Percentiles rank a stretch among this genome's conserved stretches.
Evolutionary conservation across 2,329 filamentous ascomycete genomes (phyloP).

Genomic region (Tolypocladium inflatum): DNA sequence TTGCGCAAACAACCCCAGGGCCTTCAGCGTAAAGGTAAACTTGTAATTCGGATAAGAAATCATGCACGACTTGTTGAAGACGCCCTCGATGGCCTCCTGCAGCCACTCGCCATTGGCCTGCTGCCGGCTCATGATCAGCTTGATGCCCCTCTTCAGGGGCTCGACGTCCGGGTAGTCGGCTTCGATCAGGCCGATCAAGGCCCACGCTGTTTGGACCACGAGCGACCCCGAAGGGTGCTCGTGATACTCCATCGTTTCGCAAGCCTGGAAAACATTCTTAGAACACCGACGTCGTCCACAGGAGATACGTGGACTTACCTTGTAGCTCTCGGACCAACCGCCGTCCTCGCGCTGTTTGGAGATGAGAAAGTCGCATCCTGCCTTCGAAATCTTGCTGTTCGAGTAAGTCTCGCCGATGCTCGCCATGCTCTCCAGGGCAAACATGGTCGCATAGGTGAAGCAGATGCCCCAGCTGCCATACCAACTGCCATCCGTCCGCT

Average conservation of each 20-base stretch:
- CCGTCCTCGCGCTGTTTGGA: slow-evolving; percentile 80
- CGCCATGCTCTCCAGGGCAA: slow-evolving; percentile 78
- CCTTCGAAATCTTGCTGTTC: slow-evolving; percentile 60
- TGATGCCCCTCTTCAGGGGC: slow-evolving; percentile 63
- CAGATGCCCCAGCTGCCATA: slow-evolving; percentile 98
- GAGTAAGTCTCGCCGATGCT: slow-evolving; percentile 73
- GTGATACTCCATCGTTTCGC: slow-evolving; percentile 64
- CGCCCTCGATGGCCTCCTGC: slow-evolving; percentile 92
- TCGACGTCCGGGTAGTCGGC: slow-evolving; percentile 69
- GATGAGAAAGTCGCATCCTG: slow-evolving; percentile 78
- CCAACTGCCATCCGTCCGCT: slow-evolving; percentile 82
- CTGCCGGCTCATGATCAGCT: slow-evolving; percentile 77
- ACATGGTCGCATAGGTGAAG: slow-evolving; percentile 96
- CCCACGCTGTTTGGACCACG: slow-evolving; percentile 94
- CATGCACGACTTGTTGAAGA: slow-evolving; percentile 99
- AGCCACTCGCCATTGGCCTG: slow-evolving; percentile 86
- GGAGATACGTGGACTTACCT: slow-evolving; percentile 29
- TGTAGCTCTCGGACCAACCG: slow-evolving; percentile 95
- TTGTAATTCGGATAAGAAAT: slow-evolving; percentile 99
- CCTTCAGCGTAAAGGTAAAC: slow-evolving; percentile 90
- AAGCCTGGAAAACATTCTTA: slow-evolving; percentile 42
- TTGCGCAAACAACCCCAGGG: slow-evolving; percentile 77
- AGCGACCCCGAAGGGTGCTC: slow-evolving; percentile 70
- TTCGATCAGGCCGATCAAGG: slow-evolving; percentile 70
- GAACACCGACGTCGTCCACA: background rate